Conservation (phyloP, 1,139 yeast species). For the Yamadazyma friedrichii region DNA sequence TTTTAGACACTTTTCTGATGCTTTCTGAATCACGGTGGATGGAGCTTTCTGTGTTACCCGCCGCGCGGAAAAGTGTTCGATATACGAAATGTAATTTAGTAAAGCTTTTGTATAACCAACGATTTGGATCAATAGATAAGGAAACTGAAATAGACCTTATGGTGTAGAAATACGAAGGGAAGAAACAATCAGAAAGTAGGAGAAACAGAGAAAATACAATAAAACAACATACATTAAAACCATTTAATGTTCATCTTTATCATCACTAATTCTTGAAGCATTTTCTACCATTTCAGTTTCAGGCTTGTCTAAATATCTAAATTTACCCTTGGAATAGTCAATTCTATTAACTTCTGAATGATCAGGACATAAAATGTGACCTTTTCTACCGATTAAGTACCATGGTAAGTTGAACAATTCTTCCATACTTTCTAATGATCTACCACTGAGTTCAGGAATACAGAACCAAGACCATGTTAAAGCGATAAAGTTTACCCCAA, state of each 20-base stretch:
- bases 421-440: conserved; percentile 57
- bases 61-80: no score
- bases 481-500: conserved; percentile 41
- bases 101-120: no score
- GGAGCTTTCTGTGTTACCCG: no score
- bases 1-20: no score
- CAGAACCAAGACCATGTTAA: conserved; percentile 54
- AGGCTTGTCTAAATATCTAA: conserved; percentile 9
- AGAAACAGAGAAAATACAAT: neutral
- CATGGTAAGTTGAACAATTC: conserved; percentile 59
- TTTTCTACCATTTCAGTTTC: conserved; percentile 9
- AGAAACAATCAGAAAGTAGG: no score
- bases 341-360: conserved; percentile 34
- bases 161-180: no score
- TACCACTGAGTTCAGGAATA: conserved; percentile 53
- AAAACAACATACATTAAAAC: neutral
- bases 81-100: no score
- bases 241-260: conserved; percentile 7
- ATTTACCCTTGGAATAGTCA: conserved; percentile 10
- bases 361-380: conserved; percentile 53
- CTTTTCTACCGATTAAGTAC: conserved; percentile 54
- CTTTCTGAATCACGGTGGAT: no score
- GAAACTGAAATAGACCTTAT: no score
- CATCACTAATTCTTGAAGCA: conserved; percentile 9
- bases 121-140: no score